Base-by-base conservation (phyloP, 805 yeast species). In the Barnettozyma salicaria region DNA sequence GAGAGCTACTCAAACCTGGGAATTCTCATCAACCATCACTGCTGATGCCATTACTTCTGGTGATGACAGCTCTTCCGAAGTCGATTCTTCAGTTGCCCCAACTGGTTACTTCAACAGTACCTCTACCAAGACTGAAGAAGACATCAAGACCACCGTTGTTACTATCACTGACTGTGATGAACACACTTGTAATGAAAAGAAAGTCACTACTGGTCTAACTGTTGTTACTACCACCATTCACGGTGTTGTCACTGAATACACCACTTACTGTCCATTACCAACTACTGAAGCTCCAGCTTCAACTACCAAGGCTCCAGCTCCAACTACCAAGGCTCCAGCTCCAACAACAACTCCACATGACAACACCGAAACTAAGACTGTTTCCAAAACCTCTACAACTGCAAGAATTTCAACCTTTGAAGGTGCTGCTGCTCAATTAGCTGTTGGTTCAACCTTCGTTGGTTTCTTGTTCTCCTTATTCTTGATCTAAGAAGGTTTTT, bases 361-460 rank as follows among this genome's bases (percentile, higher is more conserved):
- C 34, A 24, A n/a, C n/a, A 45, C 44, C 25, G 35, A 47, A 11
- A 37, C 43, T 21, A 28, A 29, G 20, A 17, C 34, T 34, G 43
- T 43, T 26, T 41, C 53, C 34, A n/a, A n/a, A n/a, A n/a, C n/a
- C n/a, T n/a, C n/a, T n/a, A 43, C 51, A 38, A 28, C 53, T 29
- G 43, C 44, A 12, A 37, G 32, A 21, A 39, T 64, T 32, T 37
- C 58, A 37, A 43, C 64, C 36, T 62, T 47, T 61, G 55, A 58
- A 44, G 70, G 64, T 62, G 71, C 63, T 45, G 72, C 70, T 46
- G 67, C 49, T 38, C 61, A 55, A 53, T 19, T 29, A 9, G 20
- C 32, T 12, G 19, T 29, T 13, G 20, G 32, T 11, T 29, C 32
- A 7, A 24, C 24, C 13, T 29, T 29, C n/a, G 11, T n/a, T 18